Evolutionary conservation across 176 grass and related monocot genomes (phyloP), one percentile per base, ranked within the genome.

Genomic region (Phragmites australis): DNA sequence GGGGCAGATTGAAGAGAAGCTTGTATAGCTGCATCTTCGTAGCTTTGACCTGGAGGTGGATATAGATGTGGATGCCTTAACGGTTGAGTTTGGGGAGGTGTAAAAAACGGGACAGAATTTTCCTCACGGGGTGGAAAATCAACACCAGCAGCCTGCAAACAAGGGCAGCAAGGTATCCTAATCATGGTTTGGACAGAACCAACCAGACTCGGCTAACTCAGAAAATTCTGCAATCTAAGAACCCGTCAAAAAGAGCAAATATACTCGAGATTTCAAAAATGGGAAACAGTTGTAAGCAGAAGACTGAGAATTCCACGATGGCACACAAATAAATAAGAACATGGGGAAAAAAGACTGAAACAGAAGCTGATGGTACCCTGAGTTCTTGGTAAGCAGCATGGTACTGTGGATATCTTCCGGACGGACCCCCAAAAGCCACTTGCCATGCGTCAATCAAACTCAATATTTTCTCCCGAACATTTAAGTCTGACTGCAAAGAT

Each of bases 361-460:
- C 9, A 87, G 22, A 81, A 56, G 61, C 9, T 18, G 23, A 66
- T 8, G 4, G 85, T 96, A 96, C 93, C 88, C 88, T 96, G 62
- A 99, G 84, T 79, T 99, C 97, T 96, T 92, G 81, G 84, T 99
- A 99, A 57, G 90, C 97, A 42, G 90, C 79, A 88, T 96, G 88
- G 70, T 90, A 96, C 65, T 93, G 97, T 41, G 88, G 88, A 91
- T 90, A 95, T 84, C 41, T 99, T 55, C 93, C 97, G 10, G 84
- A 86, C 29, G 93, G 47, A 83, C 97, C 93, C 88, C 97, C 97
- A 86, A 99, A 99, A 86, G 97, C 97, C 42, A 93, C 90, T 99
- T 99, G 97, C 97, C 93, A 99, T 67, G 97, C 84, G 77, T 99
- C 97, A 69, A 99, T 93, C 65, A 99, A 86, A 80, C 78, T 85